Conservation (phyloP, 148 eudicot genomes). For the Spergularia bocconei region DNA sequence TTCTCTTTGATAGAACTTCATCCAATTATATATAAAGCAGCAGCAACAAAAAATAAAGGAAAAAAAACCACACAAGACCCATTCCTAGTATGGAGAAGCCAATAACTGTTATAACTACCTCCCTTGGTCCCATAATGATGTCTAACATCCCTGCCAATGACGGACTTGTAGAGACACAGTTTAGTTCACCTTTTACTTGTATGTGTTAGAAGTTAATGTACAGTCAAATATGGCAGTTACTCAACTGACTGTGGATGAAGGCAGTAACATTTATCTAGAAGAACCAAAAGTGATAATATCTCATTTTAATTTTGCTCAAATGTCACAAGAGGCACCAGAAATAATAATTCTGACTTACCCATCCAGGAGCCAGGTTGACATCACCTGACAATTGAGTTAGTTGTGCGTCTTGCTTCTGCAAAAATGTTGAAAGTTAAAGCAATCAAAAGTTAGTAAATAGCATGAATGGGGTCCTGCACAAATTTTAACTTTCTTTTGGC, state of each 20-base stretch:
- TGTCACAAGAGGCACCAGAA: background rate
- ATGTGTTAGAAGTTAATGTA: background rate
- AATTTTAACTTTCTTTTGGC: background rate
- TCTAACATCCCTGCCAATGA: background rate
- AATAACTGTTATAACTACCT: background rate
- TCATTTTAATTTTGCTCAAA: background rate
- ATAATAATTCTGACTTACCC: slow-evolving; percentile 56
- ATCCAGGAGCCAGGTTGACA: slow-evolving; percentile 62
- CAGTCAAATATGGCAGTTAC: background rate
- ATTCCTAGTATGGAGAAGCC: background rate
- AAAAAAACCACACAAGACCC: too few relatives aligned
- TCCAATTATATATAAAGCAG: background rate
- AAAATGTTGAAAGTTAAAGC: slow-evolving; percentile 15
- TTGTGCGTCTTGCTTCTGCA: slow-evolving; percentile 51
- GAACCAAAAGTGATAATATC: background rate
- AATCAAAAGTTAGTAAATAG: background rate
- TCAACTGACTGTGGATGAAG: background rate
- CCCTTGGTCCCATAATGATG: background rate
- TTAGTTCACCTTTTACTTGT: background rate
- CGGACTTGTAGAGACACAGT: background rate
- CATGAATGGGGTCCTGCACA: background rate
- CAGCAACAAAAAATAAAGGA: background rate
- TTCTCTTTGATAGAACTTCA: background rate
- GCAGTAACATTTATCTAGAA: background rate
- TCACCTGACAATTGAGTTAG: slow-evolving; percentile 33